A percentile compares a stretch with the other conserved stretches of the same genome.
Conservation (phyloP, 139 green algal species). For the Raphidocelis subcapitata region DNA sequence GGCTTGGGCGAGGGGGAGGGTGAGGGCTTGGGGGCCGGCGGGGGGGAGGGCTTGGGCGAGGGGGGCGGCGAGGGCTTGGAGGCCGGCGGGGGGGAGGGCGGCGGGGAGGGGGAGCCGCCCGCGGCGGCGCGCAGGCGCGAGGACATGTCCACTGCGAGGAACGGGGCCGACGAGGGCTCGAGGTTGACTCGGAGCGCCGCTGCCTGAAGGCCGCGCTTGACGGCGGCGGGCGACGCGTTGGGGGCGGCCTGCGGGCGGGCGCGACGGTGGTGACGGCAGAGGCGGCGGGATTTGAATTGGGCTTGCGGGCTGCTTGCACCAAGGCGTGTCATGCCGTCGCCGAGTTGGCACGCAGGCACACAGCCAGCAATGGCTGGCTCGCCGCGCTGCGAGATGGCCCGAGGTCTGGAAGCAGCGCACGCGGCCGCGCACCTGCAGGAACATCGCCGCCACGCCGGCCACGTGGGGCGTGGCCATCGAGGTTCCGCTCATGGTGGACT, state of each 20-base stretch:
- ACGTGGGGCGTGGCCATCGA: slow-evolving; percentile 51
- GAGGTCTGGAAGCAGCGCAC: no score
- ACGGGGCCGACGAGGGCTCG: slow-evolving; percentile 27
- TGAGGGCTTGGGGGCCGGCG: slow-evolving; percentile 1
- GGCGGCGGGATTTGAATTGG: no score
- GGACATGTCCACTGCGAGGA: slow-evolving; percentile 29
- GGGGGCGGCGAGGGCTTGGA: neutral
- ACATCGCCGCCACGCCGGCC: slow-evolving; percentile 54
- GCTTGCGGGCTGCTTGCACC: no score
- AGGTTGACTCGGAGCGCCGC: slow-evolving; percentile 26
- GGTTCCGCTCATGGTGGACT: slow-evolving; percentile 29
- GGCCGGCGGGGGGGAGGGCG: neutral
- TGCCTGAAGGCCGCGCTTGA: slow-evolving; percentile 18
- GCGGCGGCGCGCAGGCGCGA: slow-evolving; percentile 14
- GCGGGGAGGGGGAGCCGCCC: no score
- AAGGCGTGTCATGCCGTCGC: no score
- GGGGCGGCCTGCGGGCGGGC: slow-evolving; percentile 14
- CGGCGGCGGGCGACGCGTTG: slow-evolving; percentile 5
- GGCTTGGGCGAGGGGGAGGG: neutral
- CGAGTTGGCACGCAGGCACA: no score
- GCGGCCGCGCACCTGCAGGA: slow-evolving; percentile 47
- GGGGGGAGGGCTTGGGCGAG: neutral
- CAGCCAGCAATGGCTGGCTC: no score
- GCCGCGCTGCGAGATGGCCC: no score
- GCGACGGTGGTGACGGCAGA: no score